Percentiles rank a stretch among this genome's conserved stretches.
Evolutionary conservation across 768 basidiomycete genomes (phyloP).

Genomic region (Lanmaoa rubissima): DNA sequence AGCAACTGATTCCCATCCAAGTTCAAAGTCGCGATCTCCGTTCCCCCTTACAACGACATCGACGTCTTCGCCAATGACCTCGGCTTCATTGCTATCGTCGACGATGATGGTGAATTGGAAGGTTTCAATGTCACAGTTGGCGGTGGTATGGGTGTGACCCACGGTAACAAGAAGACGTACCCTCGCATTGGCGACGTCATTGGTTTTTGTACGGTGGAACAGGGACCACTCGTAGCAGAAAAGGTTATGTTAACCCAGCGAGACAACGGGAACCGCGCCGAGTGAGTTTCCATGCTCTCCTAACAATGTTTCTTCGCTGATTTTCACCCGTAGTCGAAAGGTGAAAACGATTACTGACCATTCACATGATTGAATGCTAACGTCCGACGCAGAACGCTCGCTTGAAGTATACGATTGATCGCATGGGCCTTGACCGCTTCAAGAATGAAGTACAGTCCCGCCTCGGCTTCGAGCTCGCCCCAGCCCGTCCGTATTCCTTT

Average conservation of each 20-base stretch:
- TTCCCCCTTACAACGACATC: conserved; percentile 95
- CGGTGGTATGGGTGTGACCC: conserved; percentile 99
- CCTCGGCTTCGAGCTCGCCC: conserved; percentile 73
- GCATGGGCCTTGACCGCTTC: conserved; percentile 87
- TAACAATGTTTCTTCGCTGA: neutral
- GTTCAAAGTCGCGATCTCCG: conserved; percentile 97
- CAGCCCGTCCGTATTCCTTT: conserved; percentile 77
- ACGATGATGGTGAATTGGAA: conserved; percentile 66
- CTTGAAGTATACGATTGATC: conserved; percentile 95
- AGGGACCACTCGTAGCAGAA: conserved; percentile 86
- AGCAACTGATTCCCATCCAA: conserved; percentile 31
- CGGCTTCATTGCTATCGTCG: conserved; percentile 93
- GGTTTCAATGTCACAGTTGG: conserved; percentile 96
- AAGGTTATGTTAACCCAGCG: conserved; percentile 91
- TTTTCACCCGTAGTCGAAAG: conserved; percentile 48
- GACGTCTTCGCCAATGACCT: conserved; percentile 96
- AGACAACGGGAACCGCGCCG: conserved; percentile 92
- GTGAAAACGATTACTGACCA: conserved; percentile 26
- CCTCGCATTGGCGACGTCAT: conserved; percentile 84
- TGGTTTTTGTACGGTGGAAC: conserved; percentile 89
- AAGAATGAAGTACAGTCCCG: conserved; percentile 87
- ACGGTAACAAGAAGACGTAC: conserved; percentile 98
- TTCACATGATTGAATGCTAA: conserved; percentile 9
- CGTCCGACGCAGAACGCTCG: conserved; percentile 64
- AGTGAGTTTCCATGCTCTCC: conserved; percentile 52